Base-by-base conservation (phyloP, 805 yeast species). In the Zygosaccharomyces kombuchaensis region DNA sequence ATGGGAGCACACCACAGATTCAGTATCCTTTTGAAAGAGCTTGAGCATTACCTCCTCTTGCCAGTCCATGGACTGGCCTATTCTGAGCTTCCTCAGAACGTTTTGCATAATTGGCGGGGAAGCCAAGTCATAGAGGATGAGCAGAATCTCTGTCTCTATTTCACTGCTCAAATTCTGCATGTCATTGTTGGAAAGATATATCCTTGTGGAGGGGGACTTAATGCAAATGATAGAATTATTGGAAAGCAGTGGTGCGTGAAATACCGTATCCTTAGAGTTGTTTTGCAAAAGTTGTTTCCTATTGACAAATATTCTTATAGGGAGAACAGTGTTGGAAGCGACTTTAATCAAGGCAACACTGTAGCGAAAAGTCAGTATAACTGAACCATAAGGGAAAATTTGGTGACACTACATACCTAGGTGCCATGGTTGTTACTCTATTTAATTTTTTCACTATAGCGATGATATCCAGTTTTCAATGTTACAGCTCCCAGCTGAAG, bases 231-330 rank as follows among this genome's bases (percentile, higher is more conserved):
- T 62, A 3, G 69, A 63, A 48, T 63, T 65, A 36, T 59, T 65
- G 1, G 69, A 60, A n/a, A 63, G 46, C 9, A 65, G 43, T 0
- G 69, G 69, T 4, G 68, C 61, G 25, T 65, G 64, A 36, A 65
- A 60, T 4, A 59, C 42, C 1, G 63, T 47, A 6, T 53, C 48
- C 7, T 44, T 43, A 12, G 54, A 36, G 43, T 40, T 51, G 36
- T 55, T 63, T 23, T 55, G 49, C 13, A 59, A 36, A n/a, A 63
- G 29, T 40, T 58, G 57, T 37, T 55, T 56, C 26, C 68, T 52
- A 40, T 63, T 63, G 26, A 63, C 50, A 45, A 59, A 63, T 16
- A 63, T 51, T 19, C 64, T 42, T 9, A 63, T 27, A 1, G 63
- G 64, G 5, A 63, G 42, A 3, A 56, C 47, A 7, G 54, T 47